Conservation (phyloP, 306 rosid species). For the Medicago arabica region DNA sequence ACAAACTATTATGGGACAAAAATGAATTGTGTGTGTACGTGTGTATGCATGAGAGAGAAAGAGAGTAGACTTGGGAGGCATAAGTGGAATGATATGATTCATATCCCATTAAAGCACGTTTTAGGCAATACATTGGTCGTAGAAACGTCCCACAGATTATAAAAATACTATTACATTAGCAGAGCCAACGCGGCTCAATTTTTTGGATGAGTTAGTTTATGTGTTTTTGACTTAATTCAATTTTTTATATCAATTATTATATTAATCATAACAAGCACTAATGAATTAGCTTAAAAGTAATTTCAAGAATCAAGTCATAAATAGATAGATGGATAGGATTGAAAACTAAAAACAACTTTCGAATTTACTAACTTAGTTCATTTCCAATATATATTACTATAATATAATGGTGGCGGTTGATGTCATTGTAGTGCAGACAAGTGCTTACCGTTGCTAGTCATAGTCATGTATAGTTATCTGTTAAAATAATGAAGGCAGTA, state of each 20-base stretch:
- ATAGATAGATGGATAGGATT: slow-evolving; percentile 5
- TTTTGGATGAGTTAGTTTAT: neutral
- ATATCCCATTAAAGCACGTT: slow-evolving; percentile 41
- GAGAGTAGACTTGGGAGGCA: neutral
- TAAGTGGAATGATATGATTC: slow-evolving; percentile 37
- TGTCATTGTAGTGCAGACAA: slow-evolving; percentile 36
- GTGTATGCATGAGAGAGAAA: neutral
- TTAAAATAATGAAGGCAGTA: slow-evolving; percentile 11
- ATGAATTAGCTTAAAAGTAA: slow-evolving; percentile 32
- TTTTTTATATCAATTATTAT: slow-evolving; percentile 6
- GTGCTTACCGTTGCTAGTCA: slow-evolving; percentile 21
- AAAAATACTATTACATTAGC: neutral
- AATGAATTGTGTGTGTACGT: neutral
- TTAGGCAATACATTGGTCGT: slow-evolving; percentile 29
- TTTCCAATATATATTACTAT: slow-evolving; percentile 31
- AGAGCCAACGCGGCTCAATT: slow-evolving; percentile 35
- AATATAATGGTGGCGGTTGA: neutral
- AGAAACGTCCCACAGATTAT: neutral
- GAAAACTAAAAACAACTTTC: slow-evolving; percentile 23
- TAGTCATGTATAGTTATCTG: slow-evolving; percentile 33
- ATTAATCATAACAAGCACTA: slow-evolving; percentile 21
- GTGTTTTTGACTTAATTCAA: slow-evolving; percentile 32
- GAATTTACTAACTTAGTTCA: slow-evolving; percentile 12
- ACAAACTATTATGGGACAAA: neutral
- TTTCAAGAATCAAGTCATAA: slow-evolving; percentile 9